phyloP scores from a whole-genome alignment of 768 basidiomycete species.

The Psilocybe tampanensis region DNA sequence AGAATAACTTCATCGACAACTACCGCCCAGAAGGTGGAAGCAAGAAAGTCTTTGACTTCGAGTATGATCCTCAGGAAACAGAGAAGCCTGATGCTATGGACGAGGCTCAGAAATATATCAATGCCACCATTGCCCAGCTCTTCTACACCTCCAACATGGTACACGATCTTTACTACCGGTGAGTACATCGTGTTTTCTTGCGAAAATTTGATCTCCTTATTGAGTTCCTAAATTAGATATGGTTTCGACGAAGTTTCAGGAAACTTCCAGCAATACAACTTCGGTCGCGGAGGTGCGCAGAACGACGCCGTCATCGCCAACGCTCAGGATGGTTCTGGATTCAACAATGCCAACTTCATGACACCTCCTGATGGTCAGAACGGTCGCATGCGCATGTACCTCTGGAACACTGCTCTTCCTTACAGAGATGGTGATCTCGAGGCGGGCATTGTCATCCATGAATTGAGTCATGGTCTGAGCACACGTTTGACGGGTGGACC shows the following conservation, averaged over 20 bases:
- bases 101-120: constrained; percentile 83
- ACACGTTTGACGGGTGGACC: constrained; percentile 96
- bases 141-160: constrained; percentile 87
- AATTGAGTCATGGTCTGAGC: constrained; percentile 85
- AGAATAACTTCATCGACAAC: constrained; percentile 66
- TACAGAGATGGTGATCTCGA: constrained; percentile 96
- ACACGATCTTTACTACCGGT: constrained; percentile 83
- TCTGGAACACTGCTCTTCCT: constrained; percentile 90
- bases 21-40: constrained; percentile 74
- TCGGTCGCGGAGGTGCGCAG: constrained; percentile 85
- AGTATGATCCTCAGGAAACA: constrained; percentile 70
- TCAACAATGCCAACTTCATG: constrained; percentile 93
- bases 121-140: constrained; percentile 83
- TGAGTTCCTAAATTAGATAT: constrained; percentile 48
- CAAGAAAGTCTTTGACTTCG: constrained; percentile 64
- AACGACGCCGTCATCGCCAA: constrained; percentile 92
- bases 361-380: constrained; percentile 84
- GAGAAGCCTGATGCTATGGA: constrained; percentile 57
- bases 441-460: constrained; percentile 96
- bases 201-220: not conserved
- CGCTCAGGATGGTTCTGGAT: constrained; percentile 94
- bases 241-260: constrained; percentile 92
- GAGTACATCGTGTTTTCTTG: constrained; percentile 9
- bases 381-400: constrained; percentile 94
- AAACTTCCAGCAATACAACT: constrained; percentile 99